Evolutionary conservation across 2,329 filamentous ascomycete genomes (phyloP).

Genomic region (Fusarium robinianum): DNA sequence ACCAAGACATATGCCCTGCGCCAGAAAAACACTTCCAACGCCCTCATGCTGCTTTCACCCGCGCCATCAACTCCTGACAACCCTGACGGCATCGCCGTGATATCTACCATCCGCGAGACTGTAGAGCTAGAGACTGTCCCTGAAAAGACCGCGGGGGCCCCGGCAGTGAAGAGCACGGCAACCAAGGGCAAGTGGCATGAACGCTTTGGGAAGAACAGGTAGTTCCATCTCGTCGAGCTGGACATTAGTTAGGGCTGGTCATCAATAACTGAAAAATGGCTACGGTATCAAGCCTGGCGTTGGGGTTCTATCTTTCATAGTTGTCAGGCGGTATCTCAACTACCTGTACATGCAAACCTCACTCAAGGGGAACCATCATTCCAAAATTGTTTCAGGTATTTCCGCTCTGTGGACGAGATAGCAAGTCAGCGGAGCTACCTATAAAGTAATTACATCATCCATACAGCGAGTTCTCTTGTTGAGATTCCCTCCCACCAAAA

Average conservation of each 20-base stretch:
- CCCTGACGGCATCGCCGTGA: conserved; percentile 48
- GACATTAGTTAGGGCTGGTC: too few relatives aligned
- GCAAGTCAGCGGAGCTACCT: too few relatives aligned
- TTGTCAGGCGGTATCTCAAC: too few relatives aligned
- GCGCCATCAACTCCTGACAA: conserved; percentile 12
- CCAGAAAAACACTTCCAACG: conserved; percentile 71
- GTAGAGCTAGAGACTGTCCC: conserved; percentile 60
- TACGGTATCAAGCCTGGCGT: conserved; percentile 1
- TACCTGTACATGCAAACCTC: too few relatives aligned
- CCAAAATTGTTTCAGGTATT: too few relatives aligned
- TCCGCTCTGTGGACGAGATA: too few relatives aligned
- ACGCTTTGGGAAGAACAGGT: conserved; percentile 57
- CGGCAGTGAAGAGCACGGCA: conserved; percentile 30
- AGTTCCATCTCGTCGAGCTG: conserved; percentile 1
- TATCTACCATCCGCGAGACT: conserved; percentile 65
- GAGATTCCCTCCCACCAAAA: too few relatives aligned
- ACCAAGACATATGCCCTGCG: conserved; percentile 61
- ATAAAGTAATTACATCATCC: too few relatives aligned
- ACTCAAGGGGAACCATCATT: too few relatives aligned
- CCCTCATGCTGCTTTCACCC: conserved; percentile 60
- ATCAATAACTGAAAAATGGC: not conserved
- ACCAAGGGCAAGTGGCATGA: conserved; percentile 64
- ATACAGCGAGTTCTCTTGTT: too few relatives aligned
- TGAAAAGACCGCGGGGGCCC: conserved; percentile 35
- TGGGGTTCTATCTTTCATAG: not conserved